These are phyloP conservation scores for Silene noctiflora DNA, from an alignment of 179 eudicot genomes.

Conservation along the genomic window DNA sequence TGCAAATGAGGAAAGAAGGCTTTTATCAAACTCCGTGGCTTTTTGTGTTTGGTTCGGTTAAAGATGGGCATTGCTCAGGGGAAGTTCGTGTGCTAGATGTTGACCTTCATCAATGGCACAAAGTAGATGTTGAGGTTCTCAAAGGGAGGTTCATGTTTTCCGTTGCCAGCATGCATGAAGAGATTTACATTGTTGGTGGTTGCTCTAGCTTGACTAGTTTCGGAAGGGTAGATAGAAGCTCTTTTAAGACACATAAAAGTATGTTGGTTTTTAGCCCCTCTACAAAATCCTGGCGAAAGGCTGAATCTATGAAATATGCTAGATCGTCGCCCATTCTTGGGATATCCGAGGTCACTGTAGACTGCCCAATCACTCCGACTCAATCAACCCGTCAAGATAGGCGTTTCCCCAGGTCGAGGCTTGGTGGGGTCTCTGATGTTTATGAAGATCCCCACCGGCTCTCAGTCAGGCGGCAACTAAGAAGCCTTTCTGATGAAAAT, in stretches of 20 bases:
- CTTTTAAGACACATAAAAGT: constrained; percentile 84
- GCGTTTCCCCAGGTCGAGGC: constrained; percentile 62
- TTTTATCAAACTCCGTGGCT: constrained; percentile 84
- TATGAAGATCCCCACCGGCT: constrained; percentile 96
- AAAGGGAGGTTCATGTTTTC: constrained; percentile 88
- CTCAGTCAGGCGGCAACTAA: constrained; percentile 73
- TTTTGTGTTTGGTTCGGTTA: constrained; percentile 84
- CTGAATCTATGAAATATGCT: constrained; percentile 79
- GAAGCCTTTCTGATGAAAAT: constrained; percentile 57
- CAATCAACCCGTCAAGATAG: constrained; percentile 65
- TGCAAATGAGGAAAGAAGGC: constrained; percentile 76
- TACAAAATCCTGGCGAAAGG: constrained; percentile 73
- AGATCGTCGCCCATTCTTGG: constrained; percentile 85
- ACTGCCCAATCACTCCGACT: constrained; percentile 45
- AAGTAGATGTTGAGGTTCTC: constrained; percentile 53
- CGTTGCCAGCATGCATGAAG: constrained; percentile 63
- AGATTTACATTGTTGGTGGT: constrained; percentile 82
- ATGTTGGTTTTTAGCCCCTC: constrained; percentile 66
- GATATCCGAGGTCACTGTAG: constrained; percentile 50
- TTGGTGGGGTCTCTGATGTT: constrained; percentile 79
- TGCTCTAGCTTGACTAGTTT: constrained; percentile 81
- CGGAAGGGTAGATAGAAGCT: constrained; percentile 80
- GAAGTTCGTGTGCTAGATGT: constrained; percentile 89
- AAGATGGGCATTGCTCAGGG: constrained; percentile 83
- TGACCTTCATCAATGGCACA: constrained; percentile 71